Percentiles rank a stretch among this genome's conserved stretches.
Evolutionary conservation across 441 rosid genomes (phyloP).

Genomic region (Theobroma grandiflorum): DNA sequence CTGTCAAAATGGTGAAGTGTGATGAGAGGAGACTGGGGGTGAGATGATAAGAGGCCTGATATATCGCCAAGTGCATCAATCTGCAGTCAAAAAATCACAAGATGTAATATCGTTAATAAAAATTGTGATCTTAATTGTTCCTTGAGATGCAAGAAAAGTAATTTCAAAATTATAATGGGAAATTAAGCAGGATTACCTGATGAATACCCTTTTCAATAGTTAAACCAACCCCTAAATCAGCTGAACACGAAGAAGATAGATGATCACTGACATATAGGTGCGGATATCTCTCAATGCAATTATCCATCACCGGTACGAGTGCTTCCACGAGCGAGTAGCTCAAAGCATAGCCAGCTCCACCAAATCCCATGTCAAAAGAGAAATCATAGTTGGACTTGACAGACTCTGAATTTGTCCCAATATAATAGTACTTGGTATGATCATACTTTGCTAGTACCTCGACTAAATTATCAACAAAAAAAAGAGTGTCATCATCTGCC

Average conservation of each 20-base stretch:
- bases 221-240: slow-evolving; percentile 54
- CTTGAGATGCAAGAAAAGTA: neutral
- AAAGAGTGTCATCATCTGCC: slow-evolving; percentile 67
- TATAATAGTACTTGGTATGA: slow-evolving; percentile 57
- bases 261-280: slow-evolving; percentile 43
- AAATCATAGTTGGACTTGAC: slow-evolving; percentile 46
- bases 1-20: neutral
- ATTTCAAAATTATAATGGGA: neutral
- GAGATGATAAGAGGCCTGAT: neutral
- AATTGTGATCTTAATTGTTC: neutral
- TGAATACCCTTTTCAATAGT: slow-evolving; percentile 57
- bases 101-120: neutral
- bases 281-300: slow-evolving; percentile 56
- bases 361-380: slow-evolving; percentile 72
- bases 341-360: slow-evolving; percentile 74
- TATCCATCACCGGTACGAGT: slow-evolving; percentile 48
- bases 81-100: neutral
- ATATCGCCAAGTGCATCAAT: neutral
- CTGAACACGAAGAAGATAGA: slow-evolving; percentile 50
- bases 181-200: slow-evolving; percentile 47
- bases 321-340: slow-evolving; percentile 59
- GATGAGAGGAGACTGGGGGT: neutral
- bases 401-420: slow-evolving; percentile 60
- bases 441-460: slow-evolving; percentile 53
- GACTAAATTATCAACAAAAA: slow-evolving; percentile 64